Evolutionary conservation across 257 asterid species (phyloP), one percentile per base, ranked within the genome.

Genomic region (Asclepias syriaca): DNA sequence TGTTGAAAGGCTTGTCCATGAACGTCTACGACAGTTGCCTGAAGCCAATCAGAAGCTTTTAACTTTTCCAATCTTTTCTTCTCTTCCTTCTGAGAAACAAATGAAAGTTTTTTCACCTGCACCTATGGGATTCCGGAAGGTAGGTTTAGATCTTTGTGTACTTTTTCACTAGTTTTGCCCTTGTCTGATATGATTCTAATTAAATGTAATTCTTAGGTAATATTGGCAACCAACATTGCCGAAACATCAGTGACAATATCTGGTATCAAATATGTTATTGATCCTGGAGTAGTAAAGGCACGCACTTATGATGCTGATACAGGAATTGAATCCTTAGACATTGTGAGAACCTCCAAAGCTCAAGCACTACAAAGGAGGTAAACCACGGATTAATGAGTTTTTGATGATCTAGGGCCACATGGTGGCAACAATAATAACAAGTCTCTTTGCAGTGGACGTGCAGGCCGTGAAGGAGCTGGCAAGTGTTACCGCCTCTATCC

Each of bases 161-260:
- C 5, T 64, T 8, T 61, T 61, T 32, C 39, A 24, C 29, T 16
- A 32, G 3, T 32, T 51, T 75, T 24, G 6, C 21, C 18, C 56
- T 71, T 58, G 46, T 2, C 27, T 56, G 9, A 43, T 58, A 27
- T 45, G 53, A 6, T 22, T 50, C n/a, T 24, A 34, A 3, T 68
- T 80, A 22, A 74, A 67, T 83, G 60, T 68, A 53, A 34, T 74
- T 68, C 77, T 66, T 77, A 94, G 99, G 92, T 94, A 45, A 88
- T 94, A 79, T 81, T 94, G 81, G 97, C 98, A 13, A 94, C 99
- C 73, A 94, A 94, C 84, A 94, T 94, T 83, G 99, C 99, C 66
- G 99, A 95, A 84, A 92, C 99, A 65, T 95, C 99, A 7, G 93
- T 95, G 71, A 95, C 99, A 72, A 95, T 95, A 80, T 97, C 99